Evolutionary conservation across 441 rosid species (phyloP), one percentile per base, ranked within the genome.

Genomic region (Brassica hybrid): DNA sequence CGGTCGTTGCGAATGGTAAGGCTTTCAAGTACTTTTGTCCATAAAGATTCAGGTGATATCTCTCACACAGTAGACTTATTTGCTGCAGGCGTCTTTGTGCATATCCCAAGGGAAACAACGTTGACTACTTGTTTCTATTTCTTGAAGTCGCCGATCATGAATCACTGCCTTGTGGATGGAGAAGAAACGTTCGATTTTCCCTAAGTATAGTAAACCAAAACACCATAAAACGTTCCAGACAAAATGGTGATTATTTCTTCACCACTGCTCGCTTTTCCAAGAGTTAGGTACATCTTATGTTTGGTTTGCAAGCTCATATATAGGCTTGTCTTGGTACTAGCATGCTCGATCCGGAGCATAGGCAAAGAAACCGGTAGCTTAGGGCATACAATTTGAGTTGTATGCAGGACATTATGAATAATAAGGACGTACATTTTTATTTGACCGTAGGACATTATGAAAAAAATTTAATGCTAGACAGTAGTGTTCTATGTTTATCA

Each of bases 61-160:
- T 7, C 19, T 11, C 23, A 54, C 10, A 54, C 11, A 54, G 59
- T 54, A 3, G 59, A 7, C 19, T 52, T 52, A 1, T 52, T 54
- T 54, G 11, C 19, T 54, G 59, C 59, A 54, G 59, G 59, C 59
- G 59, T 54, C 59, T 54, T 17, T 54, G 59, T 54, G 59, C 59
- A 16, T 54, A 54, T 54, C 59, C 59, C 21, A 54, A 54, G 59
- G 59, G 59, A 16, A 54, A 54, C 23, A 54, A 54, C 59, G 59
- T 54, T 54, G 59, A 54, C 11, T 54, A 54, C 59, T 54, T 54
- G 59, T 54, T 54, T 54, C 23, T 54, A 2, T 54, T 54, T 54
- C 59, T 54, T 54, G 59, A 54, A 54, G 59, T 54, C 11, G 59
- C 57, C 17, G 57, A 52, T 14, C 57, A 52, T 14, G 10, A 52